Evolutionary conservation across 2,329 filamentous ascomycete species (phyloP).

Genomic region (Ceratocystis albifundus): DNA sequence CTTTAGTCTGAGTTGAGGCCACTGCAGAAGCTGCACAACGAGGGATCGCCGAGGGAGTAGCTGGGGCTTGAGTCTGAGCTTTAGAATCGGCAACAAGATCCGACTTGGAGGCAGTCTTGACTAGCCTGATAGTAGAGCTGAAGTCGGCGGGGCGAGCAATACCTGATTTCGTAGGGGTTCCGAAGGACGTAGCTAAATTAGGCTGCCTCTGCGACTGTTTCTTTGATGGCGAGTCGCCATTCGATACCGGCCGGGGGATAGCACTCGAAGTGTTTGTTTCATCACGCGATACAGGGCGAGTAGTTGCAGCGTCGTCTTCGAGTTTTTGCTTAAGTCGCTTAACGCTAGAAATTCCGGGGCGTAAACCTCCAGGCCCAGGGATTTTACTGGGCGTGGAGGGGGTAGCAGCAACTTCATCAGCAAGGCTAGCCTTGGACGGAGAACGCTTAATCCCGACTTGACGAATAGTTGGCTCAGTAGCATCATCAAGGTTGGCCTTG

Average conservation of each 20-base stretch:
- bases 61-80: background rate
- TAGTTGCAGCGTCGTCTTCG: constrained; percentile 57
- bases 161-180: constrained; percentile 40
- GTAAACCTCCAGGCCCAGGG: constrained; percentile 16
- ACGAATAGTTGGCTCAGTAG: constrained; percentile 32
- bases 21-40: constrained; percentile 27
- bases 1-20: constrained; percentile 25
- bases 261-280: constrained; percentile 30
- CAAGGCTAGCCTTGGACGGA: constrained; percentile 30
- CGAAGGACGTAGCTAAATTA: constrained; percentile 5
- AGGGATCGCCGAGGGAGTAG: background rate
- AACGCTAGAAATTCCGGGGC: constrained; percentile 34
- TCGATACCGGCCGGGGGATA: constrained; percentile 40
- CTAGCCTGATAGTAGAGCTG: constrained; percentile 28
- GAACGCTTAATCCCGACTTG: constrained; percentile 30
- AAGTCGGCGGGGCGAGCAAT: constrained; percentile 60
- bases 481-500: constrained; percentile 56
- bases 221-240: constrained; percentile 24
- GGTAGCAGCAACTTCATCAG: constrained; percentile 25
- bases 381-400: constrained; percentile 23
- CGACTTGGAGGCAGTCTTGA: constrained; percentile 40
- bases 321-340: constrained; percentile 62
- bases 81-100: constrained; percentile 21
- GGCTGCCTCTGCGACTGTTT: constrained; percentile 15
- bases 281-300: constrained; percentile 48